Evolutionary conservation across 371 early-diverging fungal species (phyloP).

Genomic region (Entomophthora muscae): DNA sequence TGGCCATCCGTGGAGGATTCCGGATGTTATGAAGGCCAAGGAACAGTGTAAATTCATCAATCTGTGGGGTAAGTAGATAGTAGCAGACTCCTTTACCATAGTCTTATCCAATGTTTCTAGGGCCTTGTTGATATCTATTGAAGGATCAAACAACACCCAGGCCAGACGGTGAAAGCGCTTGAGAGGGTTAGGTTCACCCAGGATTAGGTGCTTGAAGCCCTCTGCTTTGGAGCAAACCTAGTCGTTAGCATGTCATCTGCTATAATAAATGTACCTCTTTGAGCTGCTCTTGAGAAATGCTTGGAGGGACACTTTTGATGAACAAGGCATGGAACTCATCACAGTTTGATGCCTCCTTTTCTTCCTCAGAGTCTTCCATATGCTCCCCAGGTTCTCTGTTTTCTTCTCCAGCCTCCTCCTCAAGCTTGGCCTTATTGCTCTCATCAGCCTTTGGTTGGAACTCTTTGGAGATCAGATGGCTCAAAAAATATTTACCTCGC

Average conservation of each 20-base stretch:
- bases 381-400: not conserved
- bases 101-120: constrained; percentile 36
- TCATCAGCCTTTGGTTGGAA: not conserved
- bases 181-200: constrained; percentile 72
- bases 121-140: constrained; percentile 57
- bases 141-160: constrained; percentile 77
- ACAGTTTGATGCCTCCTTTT: not conserved
- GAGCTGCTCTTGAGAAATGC: constrained; percentile 46
- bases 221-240: constrained; percentile 47
- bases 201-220: constrained; percentile 65
- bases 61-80: constrained; percentile 16
- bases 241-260: not conserved
- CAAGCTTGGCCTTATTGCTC: not conserved
- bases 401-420: not conserved
- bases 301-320: constrained; percentile 62
- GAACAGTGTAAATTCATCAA: constrained; percentile 58
- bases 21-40: constrained; percentile 42
- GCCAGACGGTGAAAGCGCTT: constrained; percentile 77
- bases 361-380: not conserved
- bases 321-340: constrained; percentile 30
- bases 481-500: not conserved
- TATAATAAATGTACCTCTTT: constrained; percentile 36
- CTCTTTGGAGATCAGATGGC: not conserved
- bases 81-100: constrained; percentile 15
- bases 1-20: constrained; percentile 27